Evolutionary conservation across 2,329 filamentous ascomycete species (phyloP), one percentile per base, ranked within the genome.

Genomic region (Lizonia empirigonia): DNA sequence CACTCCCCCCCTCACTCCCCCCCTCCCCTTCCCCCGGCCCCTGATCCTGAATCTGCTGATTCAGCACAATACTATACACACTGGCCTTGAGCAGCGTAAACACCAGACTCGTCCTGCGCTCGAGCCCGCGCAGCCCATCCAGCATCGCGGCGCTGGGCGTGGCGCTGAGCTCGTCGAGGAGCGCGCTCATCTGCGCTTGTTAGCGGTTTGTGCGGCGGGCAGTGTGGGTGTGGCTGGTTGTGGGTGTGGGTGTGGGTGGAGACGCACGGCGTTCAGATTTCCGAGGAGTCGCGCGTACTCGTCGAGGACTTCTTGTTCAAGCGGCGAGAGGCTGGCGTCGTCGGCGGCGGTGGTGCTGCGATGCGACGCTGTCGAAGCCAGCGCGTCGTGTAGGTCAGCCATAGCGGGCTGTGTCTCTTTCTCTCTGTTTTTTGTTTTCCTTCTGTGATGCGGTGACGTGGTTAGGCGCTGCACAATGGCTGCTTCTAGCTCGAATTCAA

Each of bases 71-170:
- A 71, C 90, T 96, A 78, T 99, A 99, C 58, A 99, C 94, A 74
- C 93, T 97, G 15, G 94, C 93, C 79, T 99, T 99, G 70, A 99
- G 82, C 70, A 97, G 76, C 56, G 94, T 99, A 75, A 96, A 97
- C 18, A 97, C 93, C 46, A 96, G 80, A 62, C 91, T 91, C 34
- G 93, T 97, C 80, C 97, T 97, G 64, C 94, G 82, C 79, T 99
- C 94, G 46, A 99, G 80, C 34, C 92, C 87, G 45, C 94, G 82
- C 63, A 99, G 80, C 7, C 90, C 88, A 73, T 99, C 91, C 44
- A 95, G 82, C 50, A 95, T 92, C 60, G 89, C 90, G 6, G 88
- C 87, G 13, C 74, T 76, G 6, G 78, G 78, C 12, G 70, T 71
- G 18, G 90, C 87, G 0, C 92, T 89, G 20, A 85, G 82, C 35